phyloP scores from a whole-genome alignment of 345 rosid species.

The Hirschfeldia incana region DNA sequence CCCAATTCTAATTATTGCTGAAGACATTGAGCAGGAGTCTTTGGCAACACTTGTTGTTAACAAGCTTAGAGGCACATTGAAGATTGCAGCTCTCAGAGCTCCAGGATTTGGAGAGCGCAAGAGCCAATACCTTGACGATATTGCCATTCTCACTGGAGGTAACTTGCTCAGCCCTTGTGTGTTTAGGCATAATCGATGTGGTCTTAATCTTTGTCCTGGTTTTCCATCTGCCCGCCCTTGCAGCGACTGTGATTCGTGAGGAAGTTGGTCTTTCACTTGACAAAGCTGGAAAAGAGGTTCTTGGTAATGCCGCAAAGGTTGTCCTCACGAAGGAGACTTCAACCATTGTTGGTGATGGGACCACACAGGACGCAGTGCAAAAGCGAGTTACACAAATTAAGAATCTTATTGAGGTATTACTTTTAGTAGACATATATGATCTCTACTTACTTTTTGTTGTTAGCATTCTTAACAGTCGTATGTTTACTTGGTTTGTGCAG shows the following conservation, averaged over 20 bases:
- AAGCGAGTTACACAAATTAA: conserved; percentile 89
- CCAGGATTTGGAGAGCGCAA: conserved; percentile 98
- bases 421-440: not conserved
- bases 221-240: not conserved
- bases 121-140: conserved; percentile 96
- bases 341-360: conserved; percentile 96
- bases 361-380: conserved; percentile 89
- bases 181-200: not conserved
- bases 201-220: not conserved
- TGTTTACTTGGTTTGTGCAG: conserved; percentile 41
- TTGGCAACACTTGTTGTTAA: conserved; percentile 94
- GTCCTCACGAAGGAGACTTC: conserved; percentile 92
- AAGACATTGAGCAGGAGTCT: conserved; percentile 98
- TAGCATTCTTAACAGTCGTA: not conserved
- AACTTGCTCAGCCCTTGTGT: conserved; percentile 2
- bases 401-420: conserved; percentile 78
- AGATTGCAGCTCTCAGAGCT: conserved; percentile 96
- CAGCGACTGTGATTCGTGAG: conserved; percentile 90
- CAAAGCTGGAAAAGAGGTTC: conserved; percentile 88
- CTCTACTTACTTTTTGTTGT: not conserved
- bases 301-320: conserved; percentile 87
- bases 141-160: conserved; percentile 91
- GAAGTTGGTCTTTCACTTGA: conserved; percentile 97
- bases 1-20: conserved; percentile 78
- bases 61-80: conserved; percentile 88